These are phyloP conservation scores for Talaromyces sp. DNA, from an alignment of 2,329 filamentous ascomycete species.

Conservation along the genomic window DNA sequence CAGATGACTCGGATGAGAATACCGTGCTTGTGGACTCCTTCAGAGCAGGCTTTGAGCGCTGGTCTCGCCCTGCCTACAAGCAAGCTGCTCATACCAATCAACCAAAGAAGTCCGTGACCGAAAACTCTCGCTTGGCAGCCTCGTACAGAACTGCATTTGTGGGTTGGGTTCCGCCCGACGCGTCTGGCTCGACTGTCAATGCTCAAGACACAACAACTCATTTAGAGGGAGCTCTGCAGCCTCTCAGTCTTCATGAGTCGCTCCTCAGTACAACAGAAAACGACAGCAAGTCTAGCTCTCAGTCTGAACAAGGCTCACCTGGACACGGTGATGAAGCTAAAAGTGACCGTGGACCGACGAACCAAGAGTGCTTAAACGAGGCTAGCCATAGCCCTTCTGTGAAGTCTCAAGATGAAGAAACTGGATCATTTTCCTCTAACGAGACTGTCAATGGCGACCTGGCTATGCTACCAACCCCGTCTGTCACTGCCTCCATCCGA, in stretches of 20 bases:
- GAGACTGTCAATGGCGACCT: not conserved
- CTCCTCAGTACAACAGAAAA: not conserved
- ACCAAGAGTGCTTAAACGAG: not conserved
- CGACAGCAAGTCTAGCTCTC: not conserved
- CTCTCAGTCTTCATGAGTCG: not conserved
- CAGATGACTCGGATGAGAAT: not conserved
- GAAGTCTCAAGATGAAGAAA: not conserved
- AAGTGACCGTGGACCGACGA: not conserved
- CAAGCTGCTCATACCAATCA: not conserved
- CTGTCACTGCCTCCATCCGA: not conserved
- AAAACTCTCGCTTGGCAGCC: not conserved
- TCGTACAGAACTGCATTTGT: not conserved
- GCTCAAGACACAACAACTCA: not conserved
- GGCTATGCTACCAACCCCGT: not conserved
- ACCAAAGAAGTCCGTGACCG: not conserved
- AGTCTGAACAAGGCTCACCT: not conserved
- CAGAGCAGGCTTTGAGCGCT: not conserved
- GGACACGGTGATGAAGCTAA: not conserved
- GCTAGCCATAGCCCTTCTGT: not conserved
- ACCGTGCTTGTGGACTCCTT: slow-evolving; percentile 5
- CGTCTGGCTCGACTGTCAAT: not conserved
- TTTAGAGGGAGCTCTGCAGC: not conserved
- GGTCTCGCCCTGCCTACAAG: not conserved
- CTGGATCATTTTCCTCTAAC: not conserved
- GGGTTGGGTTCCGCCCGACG: not conserved